Percentiles rank a stretch among this genome's conserved stretches.
Evolutionary conservation across 1,139 yeast genomes (phyloP).

Genomic region (Pichia sp.): DNA sequence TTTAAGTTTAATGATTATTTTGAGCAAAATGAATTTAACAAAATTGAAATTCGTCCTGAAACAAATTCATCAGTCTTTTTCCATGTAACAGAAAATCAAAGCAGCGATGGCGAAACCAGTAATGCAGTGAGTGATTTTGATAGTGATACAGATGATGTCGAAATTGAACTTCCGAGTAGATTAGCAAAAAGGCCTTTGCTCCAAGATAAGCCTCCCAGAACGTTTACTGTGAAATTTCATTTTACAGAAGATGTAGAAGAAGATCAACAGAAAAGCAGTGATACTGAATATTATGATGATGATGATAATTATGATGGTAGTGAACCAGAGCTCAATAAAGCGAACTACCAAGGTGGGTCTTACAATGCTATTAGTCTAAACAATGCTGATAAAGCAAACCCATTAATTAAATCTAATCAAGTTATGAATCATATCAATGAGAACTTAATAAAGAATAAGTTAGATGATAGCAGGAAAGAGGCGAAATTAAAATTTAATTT

Average conservation of each 20-base stretch:
- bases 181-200: conserved; percentile 22
- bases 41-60: conserved; percentile 22
- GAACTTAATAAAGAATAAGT: too few relatives aligned
- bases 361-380: too few relatives aligned
- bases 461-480: too few relatives aligned
- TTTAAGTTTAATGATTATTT: conserved; percentile 24
- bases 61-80: too few relatives aligned
- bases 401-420: too few relatives aligned
- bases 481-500: too few relatives aligned
- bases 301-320: conserved; percentile 28
- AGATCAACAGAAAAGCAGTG: not conserved
- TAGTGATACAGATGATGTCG: not conserved
- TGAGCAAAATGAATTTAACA: conserved; percentile 18
- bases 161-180: conserved; percentile 17
- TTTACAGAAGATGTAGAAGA: conserved; percentile 16
- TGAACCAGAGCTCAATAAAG: too few relatives aligned
- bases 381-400: too few relatives aligned
- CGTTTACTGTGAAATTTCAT: conserved; percentile 26
- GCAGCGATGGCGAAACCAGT: conserved; percentile 15
- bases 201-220: conserved; percentile 26
- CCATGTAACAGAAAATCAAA: too few relatives aligned
- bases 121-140: conserved; percentile 1
- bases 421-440: too few relatives aligned
- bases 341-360: too few relatives aligned
- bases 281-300: conserved; percentile 29